These are phyloP conservation scores for Torrubiella hemipterigena DNA, from an alignment of 2,329 filamentous ascomycete genomes.

Conservation along the genomic window DNA sequence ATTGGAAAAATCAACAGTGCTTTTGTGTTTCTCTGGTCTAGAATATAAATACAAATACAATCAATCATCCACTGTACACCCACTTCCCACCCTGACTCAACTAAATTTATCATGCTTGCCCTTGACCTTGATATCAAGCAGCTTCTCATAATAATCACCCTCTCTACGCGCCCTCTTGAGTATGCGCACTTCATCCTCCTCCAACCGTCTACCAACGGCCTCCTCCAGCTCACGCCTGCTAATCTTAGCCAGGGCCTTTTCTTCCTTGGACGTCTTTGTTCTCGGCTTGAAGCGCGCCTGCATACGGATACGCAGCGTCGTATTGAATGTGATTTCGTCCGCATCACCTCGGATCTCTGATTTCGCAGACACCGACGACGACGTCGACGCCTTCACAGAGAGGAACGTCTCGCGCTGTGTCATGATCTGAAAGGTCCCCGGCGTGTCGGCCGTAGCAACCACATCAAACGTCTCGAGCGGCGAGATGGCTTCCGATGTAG, in stretches of 20 bases:
- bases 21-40: too few relatives aligned
- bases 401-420: conserved; percentile 63
- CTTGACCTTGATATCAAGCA: conserved; percentile 82
- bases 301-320: conserved; percentile 76
- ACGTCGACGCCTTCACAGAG: conserved; percentile 41
- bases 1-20: too few relatives aligned
- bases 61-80: neutral
- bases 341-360: conserved; percentile 69
- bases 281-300: conserved; percentile 88
- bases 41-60: conserved; percentile 3
- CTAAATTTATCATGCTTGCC: conserved; percentile 79
- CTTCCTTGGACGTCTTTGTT: conserved; percentile 67
- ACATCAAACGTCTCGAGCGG: conserved; percentile 70
- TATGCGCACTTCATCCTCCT: conserved; percentile 76
- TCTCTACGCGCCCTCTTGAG: conserved; percentile 75
- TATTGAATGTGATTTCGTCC: conserved; percentile 52
- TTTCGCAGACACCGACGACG: conserved; percentile 32
- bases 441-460: conserved; percentile 51
- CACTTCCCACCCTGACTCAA: conserved; percentile 13
- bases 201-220: conserved; percentile 60
- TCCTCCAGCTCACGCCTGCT: conserved; percentile 75
- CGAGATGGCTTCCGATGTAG: conserved; percentile 69
- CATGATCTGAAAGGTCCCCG: conserved; percentile 63
- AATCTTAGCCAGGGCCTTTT: conserved; percentile 75
- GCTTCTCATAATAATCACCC: conserved; percentile 78